A percentile compares a stretch with the other conserved stretches of the same genome.
These are phyloP conservation scores for Carex parvula DNA, from an alignment of 176 grass and related monocot species.

Conservation along the genomic window DNA sequence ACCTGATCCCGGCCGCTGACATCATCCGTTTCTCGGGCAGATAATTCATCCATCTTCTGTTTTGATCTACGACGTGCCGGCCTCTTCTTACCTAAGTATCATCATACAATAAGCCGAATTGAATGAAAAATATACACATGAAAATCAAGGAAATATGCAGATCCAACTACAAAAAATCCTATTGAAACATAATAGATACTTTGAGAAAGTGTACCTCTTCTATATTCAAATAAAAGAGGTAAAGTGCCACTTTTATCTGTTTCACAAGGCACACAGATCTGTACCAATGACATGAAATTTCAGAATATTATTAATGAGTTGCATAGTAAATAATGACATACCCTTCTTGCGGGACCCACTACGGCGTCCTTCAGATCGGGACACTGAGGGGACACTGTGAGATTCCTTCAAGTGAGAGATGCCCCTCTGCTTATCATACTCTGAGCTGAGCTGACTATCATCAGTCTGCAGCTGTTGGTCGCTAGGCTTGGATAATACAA, in stretches of 20 bases:
- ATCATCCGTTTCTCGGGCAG: constrained; percentile 63
- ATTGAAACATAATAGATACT: neutral
- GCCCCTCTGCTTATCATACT: constrained; percentile 57
- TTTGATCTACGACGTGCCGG: constrained; percentile 71
- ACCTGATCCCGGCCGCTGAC: constrained; percentile 74
- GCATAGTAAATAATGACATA: neutral
- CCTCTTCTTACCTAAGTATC: constrained; percentile 60
- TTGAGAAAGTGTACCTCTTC: neutral
- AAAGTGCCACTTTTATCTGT: neutral
- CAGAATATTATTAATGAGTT: neutral
- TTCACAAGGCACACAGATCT: constrained; percentile 3
- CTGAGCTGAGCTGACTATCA: constrained; percentile 63
- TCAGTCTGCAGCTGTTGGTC: constrained; percentile 48
- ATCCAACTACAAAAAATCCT: neutral
- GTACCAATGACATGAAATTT: neutral
- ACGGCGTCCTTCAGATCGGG: constrained; percentile 64
- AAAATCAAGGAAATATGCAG: neutral
- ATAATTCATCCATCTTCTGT: constrained; percentile 66
- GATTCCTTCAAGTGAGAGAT: constrained; percentile 48
- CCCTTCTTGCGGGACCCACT: constrained; percentile 85
- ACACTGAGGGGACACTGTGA: constrained; percentile 41
- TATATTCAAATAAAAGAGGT: neutral
- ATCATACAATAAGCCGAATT: neutral
- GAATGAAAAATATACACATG: neutral
- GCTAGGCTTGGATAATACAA: constrained; percentile 30